Base-by-base conservation (phyloP, 2,329 filamentous ascomycete genomes). In the Zymoseptoria passerinii region DNA sequence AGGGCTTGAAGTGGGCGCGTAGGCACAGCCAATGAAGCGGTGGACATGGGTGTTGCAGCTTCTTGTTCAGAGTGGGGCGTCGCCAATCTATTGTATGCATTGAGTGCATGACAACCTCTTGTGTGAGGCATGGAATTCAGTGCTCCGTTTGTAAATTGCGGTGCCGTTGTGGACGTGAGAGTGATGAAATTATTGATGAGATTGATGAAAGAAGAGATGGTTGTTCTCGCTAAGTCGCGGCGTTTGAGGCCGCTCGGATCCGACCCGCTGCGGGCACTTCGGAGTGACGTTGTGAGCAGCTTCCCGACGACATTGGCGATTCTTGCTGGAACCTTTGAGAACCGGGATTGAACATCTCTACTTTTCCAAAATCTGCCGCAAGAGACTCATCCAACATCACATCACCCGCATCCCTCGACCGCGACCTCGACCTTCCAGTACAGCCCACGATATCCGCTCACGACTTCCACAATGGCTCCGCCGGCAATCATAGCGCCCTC, bases 401-500 rank as follows among this genome's bases (percentile, higher is more conserved):
- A 16, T 13, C 35, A n/a, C 3, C n/a, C 13, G 13, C 35, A 10
- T 35, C 29, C 28, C 4, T 5, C 28, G 28, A 4, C 8, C 28
- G 5, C 29, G 29, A 35, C 29, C 29, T 35, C 9, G 9, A 35
- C 4, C 9, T 4, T 4, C 29, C 29, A 35, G 9, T 13, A 35
- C 29, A 35, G 35, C 13, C 35, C 16, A n/a, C 35, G 16, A 44
- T 4, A n/a, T 16, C n/a, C 35, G 35, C 13, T 19, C 10, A 29
- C 51, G 13, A 27, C 50, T 8, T 18, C 9, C 2, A 78, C 61
- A 64, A 97, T 97, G 92, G 80, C 90, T 58, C 94, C 92, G 23
- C 85, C 87, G 63, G 89, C 94, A 52, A 96, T 99, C 74, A 96
- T 99, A 69, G 92, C 92, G 16, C 94, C 94, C 28, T 97, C 92